Percentiles rank a stretch among this genome's conserved stretches.
These are phyloP conservation scores for Ceratocystis eucalypticola DNA, from an alignment of 2,329 filamentous ascomycete species.

Conservation along the genomic window DNA sequence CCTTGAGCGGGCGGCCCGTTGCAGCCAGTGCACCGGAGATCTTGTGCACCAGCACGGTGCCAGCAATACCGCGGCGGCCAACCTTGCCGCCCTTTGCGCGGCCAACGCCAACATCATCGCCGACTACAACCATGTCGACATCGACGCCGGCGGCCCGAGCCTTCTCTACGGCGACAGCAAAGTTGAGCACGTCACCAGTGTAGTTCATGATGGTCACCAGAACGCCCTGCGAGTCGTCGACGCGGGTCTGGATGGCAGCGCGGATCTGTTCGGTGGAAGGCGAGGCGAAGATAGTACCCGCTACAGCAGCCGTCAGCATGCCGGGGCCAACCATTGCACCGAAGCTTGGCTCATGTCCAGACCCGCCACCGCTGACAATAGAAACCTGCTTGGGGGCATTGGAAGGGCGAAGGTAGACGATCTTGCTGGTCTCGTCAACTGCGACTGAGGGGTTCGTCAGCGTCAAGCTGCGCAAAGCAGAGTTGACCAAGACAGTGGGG, in stretches of 20 bases:
- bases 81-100: constrained; percentile 76
- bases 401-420: constrained; percentile 58
- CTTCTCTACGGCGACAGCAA: constrained; percentile 88
- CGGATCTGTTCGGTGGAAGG: constrained; percentile 73
- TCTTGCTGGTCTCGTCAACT: constrained; percentile 67
- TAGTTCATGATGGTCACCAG: constrained; percentile 95
- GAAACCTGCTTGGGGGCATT: constrained; percentile 51
- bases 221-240: constrained; percentile 59
- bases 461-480: constrained; percentile 63
- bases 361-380: constrained; percentile 76
- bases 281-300: constrained; percentile 76
- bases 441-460: constrained; percentile 73
- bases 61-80: constrained; percentile 77
- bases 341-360: constrained; percentile 82
- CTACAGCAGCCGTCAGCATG: constrained; percentile 66
- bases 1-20: constrained; percentile 49
- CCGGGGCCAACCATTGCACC: constrained; percentile 72
- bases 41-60: constrained; percentile 84
- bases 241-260: constrained; percentile 56
- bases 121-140: constrained; percentile 82
- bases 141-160: constrained; percentile 63
- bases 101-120: constrained; percentile 84
- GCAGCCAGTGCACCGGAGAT: constrained; percentile 73
- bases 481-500: constrained; percentile 61
- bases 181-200: constrained; percentile 80